phyloP scores from a whole-genome alignment of 2,329 filamentous ascomycete genomes.

The Arthrobotrys entomopaga region DNA sequence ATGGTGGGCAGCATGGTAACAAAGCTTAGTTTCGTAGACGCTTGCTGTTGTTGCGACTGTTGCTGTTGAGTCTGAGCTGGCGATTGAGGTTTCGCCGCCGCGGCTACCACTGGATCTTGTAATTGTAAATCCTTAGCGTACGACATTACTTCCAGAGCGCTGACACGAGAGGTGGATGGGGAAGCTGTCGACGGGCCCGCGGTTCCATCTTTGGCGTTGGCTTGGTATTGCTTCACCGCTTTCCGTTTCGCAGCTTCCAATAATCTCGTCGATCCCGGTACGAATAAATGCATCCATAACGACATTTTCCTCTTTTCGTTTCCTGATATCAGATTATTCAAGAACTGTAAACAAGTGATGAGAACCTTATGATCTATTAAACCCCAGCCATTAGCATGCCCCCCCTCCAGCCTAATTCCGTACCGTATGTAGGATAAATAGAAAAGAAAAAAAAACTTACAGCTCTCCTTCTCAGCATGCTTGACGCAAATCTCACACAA shows the following conservation, averaged over 20 bases:
- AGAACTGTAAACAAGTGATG: slow-evolving; percentile 58
- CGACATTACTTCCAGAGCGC: slow-evolving; percentile 9
- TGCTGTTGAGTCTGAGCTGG: slow-evolving; percentile 1
- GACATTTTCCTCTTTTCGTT: slow-evolving; percentile 60
- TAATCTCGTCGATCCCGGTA: slow-evolving; percentile 49
- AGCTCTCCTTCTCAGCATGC: slow-evolving; percentile 56
- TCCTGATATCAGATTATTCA: slow-evolving; percentile 59
- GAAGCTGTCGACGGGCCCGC: neutral
- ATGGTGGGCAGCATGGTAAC: slow-evolving; percentile 59
- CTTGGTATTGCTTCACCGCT: slow-evolving; percentile 43
- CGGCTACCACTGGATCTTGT: slow-evolving; percentile 16
- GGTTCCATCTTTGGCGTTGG: slow-evolving; percentile 12
- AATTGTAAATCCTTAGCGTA: slow-evolving; percentile 40
- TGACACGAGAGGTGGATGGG: slow-evolving; percentile 1
- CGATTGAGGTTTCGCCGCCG: slow-evolving; percentile 5
- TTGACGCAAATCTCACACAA: slow-evolving; percentile 59
- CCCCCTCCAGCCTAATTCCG: neutral
- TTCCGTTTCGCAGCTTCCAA: slow-evolving; percentile 54
- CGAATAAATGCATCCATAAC: slow-evolving; percentile 59
- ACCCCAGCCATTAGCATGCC: slow-evolving; percentile 3
- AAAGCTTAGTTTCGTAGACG: slow-evolving; percentile 56
- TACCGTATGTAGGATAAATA: neutral
- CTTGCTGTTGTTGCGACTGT: slow-evolving; percentile 5
- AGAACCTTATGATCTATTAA: slow-evolving; percentile 58
- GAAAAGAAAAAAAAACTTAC: too few species aligned